Conservation (phyloP, 768 basidiomycete genomes). For the Boletus patriciae region DNA sequence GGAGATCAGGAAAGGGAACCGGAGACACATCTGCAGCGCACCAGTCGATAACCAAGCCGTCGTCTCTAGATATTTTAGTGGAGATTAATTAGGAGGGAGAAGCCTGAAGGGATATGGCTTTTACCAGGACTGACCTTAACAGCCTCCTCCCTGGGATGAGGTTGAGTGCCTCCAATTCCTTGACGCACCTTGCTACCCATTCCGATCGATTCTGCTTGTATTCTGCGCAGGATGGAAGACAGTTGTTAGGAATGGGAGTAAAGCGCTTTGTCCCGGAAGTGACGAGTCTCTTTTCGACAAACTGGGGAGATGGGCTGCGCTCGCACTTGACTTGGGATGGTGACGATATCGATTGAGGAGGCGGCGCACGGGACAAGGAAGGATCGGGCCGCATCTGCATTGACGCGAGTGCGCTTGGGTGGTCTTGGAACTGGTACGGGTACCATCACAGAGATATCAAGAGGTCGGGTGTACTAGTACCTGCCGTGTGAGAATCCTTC, state of each 20-base stretch:
- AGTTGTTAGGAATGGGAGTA: constrained; percentile 27
- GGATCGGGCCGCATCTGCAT: neutral
- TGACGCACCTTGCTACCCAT: constrained; percentile 22
- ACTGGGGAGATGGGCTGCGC: constrained; percentile 14
- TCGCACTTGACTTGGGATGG: constrained; percentile 22
- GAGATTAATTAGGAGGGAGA: neutral
- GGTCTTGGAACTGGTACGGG: neutral
- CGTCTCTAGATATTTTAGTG: constrained; percentile 19
- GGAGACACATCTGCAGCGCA: constrained; percentile 1
- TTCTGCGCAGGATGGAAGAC: constrained; percentile 17
- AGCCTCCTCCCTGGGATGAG: constrained; percentile 27
- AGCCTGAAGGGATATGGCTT: neutral
- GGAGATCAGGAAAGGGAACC: neutral
- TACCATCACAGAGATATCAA: neutral
- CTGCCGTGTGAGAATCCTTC: constrained; percentile 8
- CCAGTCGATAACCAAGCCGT: constrained; percentile 34
- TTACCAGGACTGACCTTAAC: constrained; percentile 25
- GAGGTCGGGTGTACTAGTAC: no score
- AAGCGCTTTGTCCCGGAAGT: constrained; percentile 31
- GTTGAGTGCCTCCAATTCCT: constrained; percentile 20
- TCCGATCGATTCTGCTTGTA: constrained; percentile 22
- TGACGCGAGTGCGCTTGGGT: constrained; percentile 17
- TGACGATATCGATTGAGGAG: neutral
- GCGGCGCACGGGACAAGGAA: neutral
- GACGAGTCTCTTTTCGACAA: constrained; percentile 20